phyloP scores from a whole-genome alignment of 805 yeast species.

The Lipomyces mesembrius region DNA sequence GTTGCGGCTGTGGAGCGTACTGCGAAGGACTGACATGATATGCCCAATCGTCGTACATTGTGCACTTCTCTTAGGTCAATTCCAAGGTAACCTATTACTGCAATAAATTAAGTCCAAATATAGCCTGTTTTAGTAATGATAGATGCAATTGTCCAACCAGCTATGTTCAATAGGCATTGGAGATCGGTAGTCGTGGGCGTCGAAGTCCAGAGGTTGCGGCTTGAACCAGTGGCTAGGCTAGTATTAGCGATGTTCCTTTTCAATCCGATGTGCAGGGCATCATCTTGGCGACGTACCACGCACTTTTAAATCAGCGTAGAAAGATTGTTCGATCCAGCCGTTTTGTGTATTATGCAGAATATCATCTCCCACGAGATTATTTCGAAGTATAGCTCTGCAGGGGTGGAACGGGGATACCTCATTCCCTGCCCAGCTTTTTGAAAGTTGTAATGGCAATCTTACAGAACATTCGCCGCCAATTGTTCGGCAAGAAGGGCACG shows the following conservation, averaged over 20 bases:
- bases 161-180: not conserved
- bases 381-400: not conserved
- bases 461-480: conserved; percentile 6
- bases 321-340: not conserved
- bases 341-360: not conserved
- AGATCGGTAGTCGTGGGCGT: not conserved
- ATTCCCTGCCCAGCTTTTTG: not conserved
- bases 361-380: not conserved
- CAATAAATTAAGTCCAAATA: not conserved
- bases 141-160: not conserved
- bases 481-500: not conserved
- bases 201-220: not conserved
- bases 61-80: not conserved
- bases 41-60: conserved; percentile 39
- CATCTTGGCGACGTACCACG: not conserved
- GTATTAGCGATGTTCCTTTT: too few relatives aligned
- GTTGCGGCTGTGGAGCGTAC: conserved; percentile 36
- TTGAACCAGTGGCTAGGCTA: not conserved
- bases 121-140: not conserved
- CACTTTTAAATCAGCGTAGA: not conserved
- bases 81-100: not conserved
- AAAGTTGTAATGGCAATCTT: conserved; percentile 13
- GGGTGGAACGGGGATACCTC: not conserved
- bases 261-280: not conserved
- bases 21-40: conserved; percentile 37